These are phyloP conservation scores for Hydnum rufescens DNA, from an alignment of 768 basidiomycete species.

Conservation along the genomic window DNA sequence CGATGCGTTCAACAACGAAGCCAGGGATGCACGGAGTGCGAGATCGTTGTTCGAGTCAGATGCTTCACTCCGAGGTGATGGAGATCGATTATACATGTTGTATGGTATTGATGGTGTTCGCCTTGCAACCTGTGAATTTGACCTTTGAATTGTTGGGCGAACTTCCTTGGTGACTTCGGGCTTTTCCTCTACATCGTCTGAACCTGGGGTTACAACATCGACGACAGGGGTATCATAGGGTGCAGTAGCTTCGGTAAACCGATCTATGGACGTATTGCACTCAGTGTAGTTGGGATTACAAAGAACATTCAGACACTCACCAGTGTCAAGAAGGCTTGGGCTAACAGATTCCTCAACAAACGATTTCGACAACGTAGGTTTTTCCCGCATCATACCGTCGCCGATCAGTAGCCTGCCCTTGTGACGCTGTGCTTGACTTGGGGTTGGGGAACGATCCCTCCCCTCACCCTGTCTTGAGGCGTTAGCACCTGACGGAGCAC, in stretches of 20 bases:
- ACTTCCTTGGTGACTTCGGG: not conserved
- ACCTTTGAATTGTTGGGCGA: not conserved
- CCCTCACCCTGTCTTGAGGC: not conserved
- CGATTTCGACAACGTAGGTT: not conserved
- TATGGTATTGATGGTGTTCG: not conserved
- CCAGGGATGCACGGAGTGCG: not conserved
- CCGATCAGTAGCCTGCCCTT: not conserved
- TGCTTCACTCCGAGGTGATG: not conserved
- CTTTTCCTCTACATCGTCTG: not conserved
- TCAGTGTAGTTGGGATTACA: too few relatives aligned
- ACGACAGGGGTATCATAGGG: not conserved
- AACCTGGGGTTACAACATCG: not conserved
- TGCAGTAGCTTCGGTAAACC: not conserved
- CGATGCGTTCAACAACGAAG: slow-evolving; percentile 2
- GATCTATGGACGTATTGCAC: not conserved
- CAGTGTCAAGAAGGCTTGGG: not conserved
- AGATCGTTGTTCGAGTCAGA: slow-evolving; percentile 2
- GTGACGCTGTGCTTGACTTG: too few relatives aligned
- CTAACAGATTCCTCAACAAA: not conserved
- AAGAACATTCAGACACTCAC: too few relatives aligned
- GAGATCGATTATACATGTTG: not conserved
- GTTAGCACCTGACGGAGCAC: slow-evolving; percentile 6
- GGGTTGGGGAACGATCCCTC: not conserved
- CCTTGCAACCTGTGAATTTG: not conserved
- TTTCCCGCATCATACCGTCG: not conserved